Evolutionary conservation across 495 filamentous ascomycete genomes (phyloP), one percentile per base, ranked within the genome.

Genomic region (Aspergillus cavernicola): DNA sequence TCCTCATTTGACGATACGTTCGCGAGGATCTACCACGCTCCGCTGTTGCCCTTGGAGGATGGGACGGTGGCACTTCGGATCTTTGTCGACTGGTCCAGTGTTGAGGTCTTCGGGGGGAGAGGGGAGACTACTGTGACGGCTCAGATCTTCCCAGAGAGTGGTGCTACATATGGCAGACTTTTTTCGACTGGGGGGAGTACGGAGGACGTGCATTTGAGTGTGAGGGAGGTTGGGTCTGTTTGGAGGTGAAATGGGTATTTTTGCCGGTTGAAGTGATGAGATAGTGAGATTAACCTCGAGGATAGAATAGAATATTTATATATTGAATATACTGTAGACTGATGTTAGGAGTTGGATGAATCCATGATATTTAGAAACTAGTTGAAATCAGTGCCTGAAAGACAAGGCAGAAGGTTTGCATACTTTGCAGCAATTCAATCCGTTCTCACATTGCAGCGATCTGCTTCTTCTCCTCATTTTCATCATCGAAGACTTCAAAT

Each of bases 21-120:
- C 51, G 33, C 63, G 15, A 55, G 50, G 19, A 37, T 57, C 0
- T 72, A 72, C 37, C 51, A 55, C 22, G 62, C 60, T 10, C 63
- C 63, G 3, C 55, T 67, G 29, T 22, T 42, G 7, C 47, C 61
- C 2, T 16, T 23, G 18, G 16, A 26, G 1, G 42, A 62, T 35
- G 62, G 61, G 8, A 60, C 23, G 2, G 48, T 73, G 10, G 43
- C 53, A 2, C 23, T 73, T 37, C 52, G 57, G 8, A 55, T 71
- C 16, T 58, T 66, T 29, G 56, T 71, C 3, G 68, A 73, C 55
- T 64, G 66, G 62, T 66, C 66, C 20, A 62, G 60, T 18, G 63
- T 73, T 23, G 68, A 71, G 37, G 60, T 71, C 1, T 68, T 73
- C 29, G 68, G 63, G 0, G 68, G 66, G 1, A 23, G 57, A 22